Base-by-base conservation (phyloP, 306 rosid genomes). In the Cucurbita maxima region DNA sequence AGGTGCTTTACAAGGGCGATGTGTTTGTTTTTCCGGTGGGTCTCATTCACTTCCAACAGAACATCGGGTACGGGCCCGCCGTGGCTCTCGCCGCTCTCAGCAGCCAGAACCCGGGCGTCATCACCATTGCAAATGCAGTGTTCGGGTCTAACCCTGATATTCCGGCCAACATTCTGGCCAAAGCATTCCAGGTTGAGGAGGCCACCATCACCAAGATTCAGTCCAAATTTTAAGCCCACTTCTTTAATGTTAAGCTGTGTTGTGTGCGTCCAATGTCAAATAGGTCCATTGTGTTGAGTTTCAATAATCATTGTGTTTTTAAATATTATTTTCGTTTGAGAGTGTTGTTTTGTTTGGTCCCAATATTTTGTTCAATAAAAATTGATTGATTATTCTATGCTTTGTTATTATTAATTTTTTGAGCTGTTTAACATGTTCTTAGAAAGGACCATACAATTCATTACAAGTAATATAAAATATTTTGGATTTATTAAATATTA, bases 61-160 rank as follows among this genome's bases (percentile, higher is more conserved):
- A 83, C 47, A 76, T 79, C 8, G 83, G 86, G 2, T 7, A 38
- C 7, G 52, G 81, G 1, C 64, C 54, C 3, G 83, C 79, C 0
- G 81, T 74, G 12, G 86, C 83, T 22, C 25, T 79, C 8, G 79
- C 83, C 5, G 83, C 81, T 10, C 81, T 83, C 1, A 83, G 77
- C 30, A 79, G 83, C 79, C 86, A 79, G 63, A 83, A 77, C 72
- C 81, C 86, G 0, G 86, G 86, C 0, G 83, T 77, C 22, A 57
- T 79, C n/a, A 61, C 59, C 4, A 34, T 79, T 41, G 74, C 72
- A 0, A 68, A 72, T 38, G 77, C 83, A 11, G 83, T 83, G 44
- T 83, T 83, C 19, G 83, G 83, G 12, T 73, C 83, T 15, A 72
- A n/a, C 8, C 81, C 86, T 3, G 52, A 66, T 43, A 76, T 79